phyloP scores from a whole-genome alignment of 768 basidiomycete genomes.

The Fistulinella prunicolor region DNA sequence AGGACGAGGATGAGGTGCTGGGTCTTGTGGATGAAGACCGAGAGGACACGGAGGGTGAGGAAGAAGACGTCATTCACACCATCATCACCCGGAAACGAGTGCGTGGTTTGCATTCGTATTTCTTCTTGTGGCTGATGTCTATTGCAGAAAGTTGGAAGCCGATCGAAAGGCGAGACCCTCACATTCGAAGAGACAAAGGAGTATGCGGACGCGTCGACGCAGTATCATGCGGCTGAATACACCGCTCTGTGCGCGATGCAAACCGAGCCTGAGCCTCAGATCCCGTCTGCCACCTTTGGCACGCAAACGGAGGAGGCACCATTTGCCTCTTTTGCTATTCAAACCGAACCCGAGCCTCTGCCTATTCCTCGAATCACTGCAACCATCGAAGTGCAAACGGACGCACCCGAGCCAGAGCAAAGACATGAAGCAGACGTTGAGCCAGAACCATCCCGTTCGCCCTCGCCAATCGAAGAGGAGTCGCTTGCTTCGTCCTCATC shows the following conservation, averaged over 20 bases:
- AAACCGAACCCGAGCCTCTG: slow-evolving; percentile 39
- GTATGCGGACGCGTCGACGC: slow-evolving; percentile 71
- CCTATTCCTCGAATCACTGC: slow-evolving; percentile 30
- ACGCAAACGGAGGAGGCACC: slow-evolving; percentile 52
- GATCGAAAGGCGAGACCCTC: slow-evolving; percentile 45
- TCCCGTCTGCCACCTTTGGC: slow-evolving; percentile 44
- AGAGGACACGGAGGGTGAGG: slow-evolving; percentile 57
- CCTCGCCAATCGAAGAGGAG: slow-evolving; percentile 48
- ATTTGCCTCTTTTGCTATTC: slow-evolving; percentile 28
- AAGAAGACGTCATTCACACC: slow-evolving; percentile 71
- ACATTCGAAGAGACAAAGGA: slow-evolving; percentile 63
- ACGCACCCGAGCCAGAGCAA: slow-evolving; percentile 37
- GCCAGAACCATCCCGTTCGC: slow-evolving; percentile 38
- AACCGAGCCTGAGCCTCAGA: slow-evolving; percentile 58
- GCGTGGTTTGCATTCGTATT: slow-evolving; percentile 12
- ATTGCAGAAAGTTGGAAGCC: slow-evolving; percentile 62
- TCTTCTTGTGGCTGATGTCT: slow-evolving; percentile 15
- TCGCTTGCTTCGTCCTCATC: slow-evolving; percentile 71
- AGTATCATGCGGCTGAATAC: slow-evolving; percentile 62
- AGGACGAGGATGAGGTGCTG: slow-evolving; percentile 38
- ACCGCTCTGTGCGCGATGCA: slow-evolving; percentile 47
- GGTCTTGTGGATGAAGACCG: slow-evolving; percentile 43
- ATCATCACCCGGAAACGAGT: slow-evolving; percentile 86
- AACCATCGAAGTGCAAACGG: slow-evolving; percentile 68
- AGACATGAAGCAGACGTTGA: slow-evolving; percentile 33